Conservation (phyloP, 2,329 filamentous ascomycete species). For the Aspergillus clavatus region DNA sequence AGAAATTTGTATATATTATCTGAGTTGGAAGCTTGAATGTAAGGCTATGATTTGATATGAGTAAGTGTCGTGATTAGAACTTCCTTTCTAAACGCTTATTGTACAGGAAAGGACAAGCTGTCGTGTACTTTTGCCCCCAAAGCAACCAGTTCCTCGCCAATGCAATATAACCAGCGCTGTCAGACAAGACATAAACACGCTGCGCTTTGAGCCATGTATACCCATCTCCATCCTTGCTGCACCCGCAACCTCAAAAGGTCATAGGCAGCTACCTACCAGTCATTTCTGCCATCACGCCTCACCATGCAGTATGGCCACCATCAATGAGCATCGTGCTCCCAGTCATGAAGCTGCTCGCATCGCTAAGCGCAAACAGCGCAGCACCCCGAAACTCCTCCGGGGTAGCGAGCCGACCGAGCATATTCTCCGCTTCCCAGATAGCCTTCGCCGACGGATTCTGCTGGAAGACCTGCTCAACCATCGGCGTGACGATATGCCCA, state of each 20-base stretch:
- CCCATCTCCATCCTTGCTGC: too few species aligned
- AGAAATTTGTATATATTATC: conserved; percentile 4
- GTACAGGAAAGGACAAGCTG: not conserved
- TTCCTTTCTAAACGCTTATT: too few species aligned
- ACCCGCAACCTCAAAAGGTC: too few species aligned
- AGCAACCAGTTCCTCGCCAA: not conserved
- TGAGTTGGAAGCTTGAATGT: too few species aligned
- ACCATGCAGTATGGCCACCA: conserved; percentile 59
- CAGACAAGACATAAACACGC: too few species aligned
- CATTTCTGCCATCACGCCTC: not conserved
- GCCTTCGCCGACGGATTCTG: conserved; percentile 60
- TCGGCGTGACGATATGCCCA: conserved; percentile 58
- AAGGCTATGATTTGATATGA: too few species aligned
- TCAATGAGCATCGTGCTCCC: conserved; percentile 65
- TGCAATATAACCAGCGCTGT: too few species aligned
- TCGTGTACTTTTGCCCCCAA: not conserved
- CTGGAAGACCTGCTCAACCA: conserved; percentile 76
- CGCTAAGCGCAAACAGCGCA: conserved; percentile 62
- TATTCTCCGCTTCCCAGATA: conserved; percentile 44
- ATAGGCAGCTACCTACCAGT: too few species aligned
- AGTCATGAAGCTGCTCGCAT: conserved; percentile 67
- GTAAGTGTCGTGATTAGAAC: too few species aligned
- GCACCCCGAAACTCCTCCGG: conserved; percentile 60
- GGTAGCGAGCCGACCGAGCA: conserved; percentile 51
- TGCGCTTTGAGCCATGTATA: too few species aligned